Evolutionary conservation across 306 rosid genomes (phyloP).

Genomic region (Urtica urens): DNA sequence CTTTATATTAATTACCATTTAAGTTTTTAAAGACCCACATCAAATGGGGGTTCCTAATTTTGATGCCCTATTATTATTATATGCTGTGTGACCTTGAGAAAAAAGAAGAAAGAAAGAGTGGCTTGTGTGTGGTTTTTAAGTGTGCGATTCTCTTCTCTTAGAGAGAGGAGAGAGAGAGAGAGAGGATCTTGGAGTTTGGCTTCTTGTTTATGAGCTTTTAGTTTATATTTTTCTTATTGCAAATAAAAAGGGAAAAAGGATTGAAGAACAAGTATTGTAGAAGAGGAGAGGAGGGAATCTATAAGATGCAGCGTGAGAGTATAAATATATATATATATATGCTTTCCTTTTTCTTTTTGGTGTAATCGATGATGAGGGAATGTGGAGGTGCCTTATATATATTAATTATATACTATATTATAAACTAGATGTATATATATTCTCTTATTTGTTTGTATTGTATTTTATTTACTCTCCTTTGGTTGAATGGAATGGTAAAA

Average conservation of each 20-base stretch:
- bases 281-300: constrained; percentile 4
- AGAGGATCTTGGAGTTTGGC: constrained; percentile 18
- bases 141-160: neutral
- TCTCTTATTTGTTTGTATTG: neutral
- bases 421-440: neutral
- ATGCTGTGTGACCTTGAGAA: too few relatives aligned
- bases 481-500: neutral
- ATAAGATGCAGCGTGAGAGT: constrained; percentile 1
- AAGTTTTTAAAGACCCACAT: constrained; percentile 46
- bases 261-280: neutral
- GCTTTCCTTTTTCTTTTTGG: constrained; percentile 23
- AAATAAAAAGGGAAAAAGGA: constrained; percentile 7
- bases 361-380: constrained; percentile 38
- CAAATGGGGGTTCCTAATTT: constrained; percentile 17
- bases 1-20: too few relatives aligned
- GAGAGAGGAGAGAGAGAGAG: constrained; percentile 9
- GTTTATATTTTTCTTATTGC: neutral
- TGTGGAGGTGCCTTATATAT: constrained; percentile 16
- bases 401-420: neutral
- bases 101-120: too few relatives aligned
- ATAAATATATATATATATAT: too few relatives aligned
- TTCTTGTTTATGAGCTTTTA: too few relatives aligned
- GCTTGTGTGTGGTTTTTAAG: neutral
- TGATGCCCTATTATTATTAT: too few relatives aligned
- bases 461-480: neutral